Evolutionary conservation across 2,329 filamentous ascomycete species (phyloP), one percentile per base, ranked within the genome.

Genomic region (Fusarium nodosum): DNA sequence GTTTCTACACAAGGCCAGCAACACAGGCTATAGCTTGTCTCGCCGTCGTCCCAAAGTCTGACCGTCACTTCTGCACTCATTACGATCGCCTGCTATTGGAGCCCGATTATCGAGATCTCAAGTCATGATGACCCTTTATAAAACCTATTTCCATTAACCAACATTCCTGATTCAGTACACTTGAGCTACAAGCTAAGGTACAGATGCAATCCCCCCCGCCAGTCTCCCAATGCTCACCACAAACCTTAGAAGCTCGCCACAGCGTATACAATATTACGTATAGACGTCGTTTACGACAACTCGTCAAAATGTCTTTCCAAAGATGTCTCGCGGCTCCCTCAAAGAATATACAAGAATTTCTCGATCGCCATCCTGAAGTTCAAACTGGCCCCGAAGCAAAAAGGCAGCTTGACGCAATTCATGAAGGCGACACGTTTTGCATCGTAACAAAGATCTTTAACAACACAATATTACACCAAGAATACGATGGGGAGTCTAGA

Each of bases 361-460:
- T 60, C 12, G 4, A 38, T 1, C 30, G 54, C 7, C 54, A 61
- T 36, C 44, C 58, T 1, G 31, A 60, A 44, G 55, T 61, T 18
- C 11, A 20, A 26, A 42, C 20, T 1, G 31, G 31, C 6, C 6
- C 24, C 1, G 8, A 48, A 4, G 54, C 44, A n/a, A 38, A 52
- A 24, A 24, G 20, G 0, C 30, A 61, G 18, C 45, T 61, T 1
- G 58, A 60, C 5, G 1, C 15, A 7, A 5, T 61, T 8, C 58
- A 60, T 10, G 20, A 52, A 7, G 58, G 20, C 18, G 36, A 61
- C 5, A 60, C 53, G 3, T 60, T 47, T 16, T 60, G 44, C 8
- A 10, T 50, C 7, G 16, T 50, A 18, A 30, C 9, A 1, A 58
- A 33, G 2, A 24, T 51, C 12, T 60, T 16, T 26, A 18, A 30